A percentile compares a stretch with the other conserved stretches of the same genome.
These are phyloP conservation scores for Boletellus ananiceps DNA, from an alignment of 768 basidiomycete genomes.

Conservation along the genomic window DNA sequence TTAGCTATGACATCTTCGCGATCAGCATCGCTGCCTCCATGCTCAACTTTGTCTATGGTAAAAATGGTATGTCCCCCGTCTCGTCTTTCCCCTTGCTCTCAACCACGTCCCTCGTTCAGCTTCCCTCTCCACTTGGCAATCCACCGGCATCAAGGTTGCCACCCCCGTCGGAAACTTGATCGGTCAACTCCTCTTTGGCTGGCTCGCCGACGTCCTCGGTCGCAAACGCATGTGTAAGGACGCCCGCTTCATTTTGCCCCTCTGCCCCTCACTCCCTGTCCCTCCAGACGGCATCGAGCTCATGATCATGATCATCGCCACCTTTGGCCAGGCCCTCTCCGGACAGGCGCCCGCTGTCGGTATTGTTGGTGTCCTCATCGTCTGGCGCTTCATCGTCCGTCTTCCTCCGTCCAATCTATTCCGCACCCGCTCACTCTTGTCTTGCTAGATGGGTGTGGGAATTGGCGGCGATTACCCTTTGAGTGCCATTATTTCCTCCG, in stretches of 20 bases:
- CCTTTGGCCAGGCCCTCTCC: slow-evolving; percentile 75
- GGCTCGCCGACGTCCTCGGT: slow-evolving; percentile 72
- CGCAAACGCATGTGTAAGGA: slow-evolving; percentile 76
- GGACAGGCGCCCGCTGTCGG: slow-evolving; percentile 61
- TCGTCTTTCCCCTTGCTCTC: not conserved
- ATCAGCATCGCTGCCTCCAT: slow-evolving; percentile 83
- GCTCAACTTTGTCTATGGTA: slow-evolving; percentile 78
- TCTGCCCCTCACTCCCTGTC: not conserved
- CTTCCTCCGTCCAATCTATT: not conserved
- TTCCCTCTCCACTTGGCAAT: slow-evolving; percentile 50
- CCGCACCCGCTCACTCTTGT: not conserved
- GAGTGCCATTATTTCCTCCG: slow-evolving; percentile 81
- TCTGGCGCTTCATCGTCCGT: slow-evolving; percentile 75
- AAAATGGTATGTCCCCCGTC: slow-evolving; percentile 6
- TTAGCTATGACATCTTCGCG: slow-evolving; percentile 76
- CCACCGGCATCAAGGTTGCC: slow-evolving; percentile 74
- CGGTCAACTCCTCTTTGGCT: slow-evolving; percentile 76
- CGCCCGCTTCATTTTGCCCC: not conserved
- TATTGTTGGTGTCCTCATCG: slow-evolving; percentile 72
- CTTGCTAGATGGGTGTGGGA: slow-evolving; percentile 63
- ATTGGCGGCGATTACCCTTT: slow-evolving; percentile 90
- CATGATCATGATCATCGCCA: slow-evolving; percentile 77
- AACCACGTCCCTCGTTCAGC: not conserved
- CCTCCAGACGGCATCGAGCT: slow-evolving; percentile 47
- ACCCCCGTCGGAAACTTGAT: slow-evolving; percentile 71